Base-by-base conservation (phyloP, 305 asterid species). In the Fraxinus sp. region DNA sequence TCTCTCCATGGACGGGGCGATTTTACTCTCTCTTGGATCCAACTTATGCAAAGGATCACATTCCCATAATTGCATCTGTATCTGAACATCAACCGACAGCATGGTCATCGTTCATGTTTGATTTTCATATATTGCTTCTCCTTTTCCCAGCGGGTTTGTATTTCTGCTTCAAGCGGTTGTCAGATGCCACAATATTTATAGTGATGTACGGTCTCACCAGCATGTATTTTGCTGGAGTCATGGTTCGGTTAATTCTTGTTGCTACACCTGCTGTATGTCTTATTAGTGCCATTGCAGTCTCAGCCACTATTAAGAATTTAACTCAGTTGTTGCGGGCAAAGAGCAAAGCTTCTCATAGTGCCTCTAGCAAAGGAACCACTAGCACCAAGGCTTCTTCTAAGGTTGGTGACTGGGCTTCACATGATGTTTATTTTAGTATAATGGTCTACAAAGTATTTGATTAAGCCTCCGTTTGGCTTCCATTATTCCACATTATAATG, bases 41-140 rank as follows among this genome's bases (percentile, higher is more conserved):
- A 79, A 96, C 99, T 28, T 96, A 96, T 37, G 99, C 99, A 14
- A 96, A 96, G 92, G 99, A 96, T 83, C 92, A 96, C 89, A 96
- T 96, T 81, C 99, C 99, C 37, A 96, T 96, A 80, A 96, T 96
- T 82, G 99, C 99, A 57, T 96, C 99, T 64, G 99, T 96, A 78
- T 96, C 99, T 26, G 99, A 94, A 88, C 99, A 96, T 89, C 99
- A 96, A 86, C 99, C 99, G 16, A 96, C 99, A 22, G 99, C 98
- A 41, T 96, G 99, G 98, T 96, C 98, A 79, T 93, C 98, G 4
- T 96, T 96, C 93, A 96, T 96, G 99, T 96, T 96, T 88, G 99
- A 96, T 88, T 96, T 91, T 86, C 99, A 94, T 82, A 89, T 96
- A 78, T 87, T 93, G 84, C 87, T 96, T 78, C 79, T 96, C 85